These are phyloP conservation scores for Nyssa sinensis DNA, from an alignment of 148 eudicot genomes.

Conservation along the genomic window DNA sequence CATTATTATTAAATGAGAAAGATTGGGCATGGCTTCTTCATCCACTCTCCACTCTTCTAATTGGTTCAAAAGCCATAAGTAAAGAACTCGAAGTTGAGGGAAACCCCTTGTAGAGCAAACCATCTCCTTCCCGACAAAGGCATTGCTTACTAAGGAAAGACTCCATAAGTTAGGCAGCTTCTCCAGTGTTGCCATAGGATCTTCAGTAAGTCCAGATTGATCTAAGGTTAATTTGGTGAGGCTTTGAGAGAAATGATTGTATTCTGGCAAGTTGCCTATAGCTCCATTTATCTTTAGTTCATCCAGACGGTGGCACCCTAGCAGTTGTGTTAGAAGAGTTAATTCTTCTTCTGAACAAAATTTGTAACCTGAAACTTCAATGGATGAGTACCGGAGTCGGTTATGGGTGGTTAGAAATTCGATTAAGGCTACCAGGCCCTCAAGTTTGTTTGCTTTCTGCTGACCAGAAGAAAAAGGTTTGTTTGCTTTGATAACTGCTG, in stretches of 20 bases:
- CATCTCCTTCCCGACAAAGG: conserved; percentile 11
- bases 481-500: background rate
- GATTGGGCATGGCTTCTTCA: conserved; percentile 15
- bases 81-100: conserved; percentile 19
- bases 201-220: background rate
- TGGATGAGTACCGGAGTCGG: background rate
- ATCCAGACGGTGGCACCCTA: background rate
- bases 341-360: background rate
- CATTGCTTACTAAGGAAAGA: background rate
- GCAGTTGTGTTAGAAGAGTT: background rate
- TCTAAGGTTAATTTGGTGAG: background rate
- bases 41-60: conserved; percentile 26
- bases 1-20: background rate
- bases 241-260: background rate
- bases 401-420: background rate
- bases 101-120: conserved; percentile 20
- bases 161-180: conserved; percentile 17
- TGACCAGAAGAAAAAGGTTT: too few species aligned
- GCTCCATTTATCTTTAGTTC: conserved; percentile 1
- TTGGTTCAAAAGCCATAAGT: background rate
- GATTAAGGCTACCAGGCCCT: background rate
- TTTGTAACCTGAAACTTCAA: background rate
- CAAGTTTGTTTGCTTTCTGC: too few species aligned
- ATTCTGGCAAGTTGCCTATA: background rate
- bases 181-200: conserved; percentile 14